Conservation (phyloP, 768 basidiomycete species). For the Goffeauzyma gilvescens region DNA sequence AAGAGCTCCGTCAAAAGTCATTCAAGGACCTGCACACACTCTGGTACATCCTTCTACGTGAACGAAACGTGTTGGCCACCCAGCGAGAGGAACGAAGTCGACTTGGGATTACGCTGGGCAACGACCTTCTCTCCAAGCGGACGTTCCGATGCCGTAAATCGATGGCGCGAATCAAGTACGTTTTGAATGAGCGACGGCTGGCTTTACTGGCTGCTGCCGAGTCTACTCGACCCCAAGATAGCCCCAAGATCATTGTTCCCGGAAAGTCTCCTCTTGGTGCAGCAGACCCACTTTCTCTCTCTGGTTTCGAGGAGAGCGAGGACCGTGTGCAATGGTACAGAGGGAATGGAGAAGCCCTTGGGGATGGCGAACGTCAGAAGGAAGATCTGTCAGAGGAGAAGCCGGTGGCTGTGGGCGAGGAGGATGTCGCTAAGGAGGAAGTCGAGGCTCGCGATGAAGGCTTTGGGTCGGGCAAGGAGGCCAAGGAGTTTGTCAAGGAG, state of each 20-base stretch:
- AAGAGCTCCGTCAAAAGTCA: constrained; percentile 71
- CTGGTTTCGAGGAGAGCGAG: constrained; percentile 11
- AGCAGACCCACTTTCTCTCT: constrained; percentile 10
- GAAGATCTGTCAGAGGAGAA: constrained; percentile 2
- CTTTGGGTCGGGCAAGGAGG: constrained; percentile 18
- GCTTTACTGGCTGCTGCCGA: constrained; percentile 53
- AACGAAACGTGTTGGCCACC: constrained; percentile 75
- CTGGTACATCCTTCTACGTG: constrained; percentile 78
- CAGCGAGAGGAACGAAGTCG: constrained; percentile 62
- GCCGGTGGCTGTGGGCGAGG: constrained; percentile 12
- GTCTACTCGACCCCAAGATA: constrained; percentile 8
- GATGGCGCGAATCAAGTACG: constrained; percentile 88
- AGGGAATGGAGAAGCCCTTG: constrained; percentile 1
- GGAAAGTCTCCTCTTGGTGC: constrained; percentile 7
- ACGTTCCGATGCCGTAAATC: constrained; percentile 55
- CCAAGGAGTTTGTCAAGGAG: constrained; percentile 20
- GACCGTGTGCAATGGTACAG: constrained; percentile 4
- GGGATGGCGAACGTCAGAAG: constrained; percentile 9
- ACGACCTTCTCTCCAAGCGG: constrained; percentile 21
- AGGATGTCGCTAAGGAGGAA: constrained; percentile 16
- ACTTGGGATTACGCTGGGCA: constrained; percentile 34
- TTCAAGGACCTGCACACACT: constrained; percentile 85
- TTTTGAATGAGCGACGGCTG: constrained; percentile 72
- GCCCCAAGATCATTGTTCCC: constrained; percentile 5
- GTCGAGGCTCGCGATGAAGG: constrained; percentile 20